Percentiles rank a stretch among this genome's conserved stretches.
phyloP scores from a whole-genome alignment of 1,284 basidiomycete genomes.

The Polyporus tsugae region DNA sequence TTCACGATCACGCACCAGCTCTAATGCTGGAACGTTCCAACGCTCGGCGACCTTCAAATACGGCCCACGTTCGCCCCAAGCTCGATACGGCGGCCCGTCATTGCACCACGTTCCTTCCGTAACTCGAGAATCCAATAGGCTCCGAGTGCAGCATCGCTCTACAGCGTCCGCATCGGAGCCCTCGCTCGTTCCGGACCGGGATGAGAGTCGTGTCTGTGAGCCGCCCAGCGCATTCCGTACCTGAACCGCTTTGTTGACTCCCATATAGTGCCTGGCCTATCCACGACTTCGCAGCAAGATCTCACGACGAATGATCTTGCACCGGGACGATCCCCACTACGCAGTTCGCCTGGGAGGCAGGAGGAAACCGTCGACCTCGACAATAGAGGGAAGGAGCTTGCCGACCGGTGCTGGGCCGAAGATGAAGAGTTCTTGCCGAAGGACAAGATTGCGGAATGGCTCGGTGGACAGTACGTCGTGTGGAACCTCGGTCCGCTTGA shows the following conservation, averaged over 20 bases:
- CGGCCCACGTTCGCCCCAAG: constrained; percentile 47
- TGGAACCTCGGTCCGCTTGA: constrained; percentile 11
- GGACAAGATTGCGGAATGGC: constrained; percentile 96
- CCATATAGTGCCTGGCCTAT: constrained; percentile 39
- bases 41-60: constrained; percentile 41
- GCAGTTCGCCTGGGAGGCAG: constrained; percentile 51
- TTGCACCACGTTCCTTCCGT: constrained; percentile 43
- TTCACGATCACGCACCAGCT: constrained; percentile 47
- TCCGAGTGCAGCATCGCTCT: constrained; percentile 70
- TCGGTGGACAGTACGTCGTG: constrained; percentile 84
- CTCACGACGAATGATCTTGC: constrained; percentile 56
- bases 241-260: constrained; percentile 29
- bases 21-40: constrained; percentile 35
- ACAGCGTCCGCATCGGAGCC: constrained; percentile 82
- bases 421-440: constrained; percentile 85
- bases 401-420: constrained; percentile 86
- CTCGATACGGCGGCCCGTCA: constrained; percentile 32
- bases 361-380: constrained; percentile 69
- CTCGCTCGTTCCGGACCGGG: constrained; percentile 64
- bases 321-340: constrained; percentile 52
- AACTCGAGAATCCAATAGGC: constrained; percentile 56
- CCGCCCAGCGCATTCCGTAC: constrained; percentile 33
- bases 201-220: constrained; percentile 58
- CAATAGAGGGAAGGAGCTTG: constrained; percentile 75
- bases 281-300: constrained; percentile 60